Percentiles rank a stretch among this genome's conserved stretches.
Evolutionary conservation across 75 land plant genomes (phyloP).

Genomic region (Gnetum montanum): DNA sequence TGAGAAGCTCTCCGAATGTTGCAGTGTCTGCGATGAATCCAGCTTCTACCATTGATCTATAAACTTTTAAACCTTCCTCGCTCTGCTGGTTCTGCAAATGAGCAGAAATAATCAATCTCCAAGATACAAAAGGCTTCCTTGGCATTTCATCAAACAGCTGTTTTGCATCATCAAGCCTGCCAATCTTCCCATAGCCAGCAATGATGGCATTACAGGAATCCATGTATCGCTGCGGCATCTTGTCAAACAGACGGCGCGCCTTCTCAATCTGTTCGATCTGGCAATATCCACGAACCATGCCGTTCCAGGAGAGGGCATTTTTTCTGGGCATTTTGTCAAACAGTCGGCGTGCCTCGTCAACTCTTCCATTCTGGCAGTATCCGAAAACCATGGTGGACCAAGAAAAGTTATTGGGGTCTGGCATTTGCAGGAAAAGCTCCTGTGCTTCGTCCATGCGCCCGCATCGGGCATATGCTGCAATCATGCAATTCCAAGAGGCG

Average conservation of each 20-base stretch:
- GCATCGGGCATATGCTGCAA: neutral
- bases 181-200: conserved; percentile 13
- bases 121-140: conserved; percentile 11
- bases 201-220: conserved; percentile 21
- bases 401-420: neutral
- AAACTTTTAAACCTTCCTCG: neutral
- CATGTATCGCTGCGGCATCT: conserved; percentile 13
- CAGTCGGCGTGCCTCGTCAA: neutral
- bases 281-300: conserved; percentile 15
- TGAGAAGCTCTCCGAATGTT: conserved; percentile 3
- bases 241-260: conserved; percentile 11
- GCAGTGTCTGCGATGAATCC: neutral
- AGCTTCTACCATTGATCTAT: neutral
- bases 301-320: conserved; percentile 17
- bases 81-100: neutral
- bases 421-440: neutral
- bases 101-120: conserved; percentile 19
- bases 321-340: conserved; percentile 1
- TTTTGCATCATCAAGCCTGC: conserved; percentile 4
- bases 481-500: conserved; percentile 5
- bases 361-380: neutral
- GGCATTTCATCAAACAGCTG: conserved; percentile 25
- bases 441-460: neutral
- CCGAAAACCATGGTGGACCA: neutral
- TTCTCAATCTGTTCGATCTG: neutral